These are phyloP conservation scores for Nicotiana attenuata DNA, from an alignment of 257 asterid genomes.

Conservation along the genomic window DNA sequence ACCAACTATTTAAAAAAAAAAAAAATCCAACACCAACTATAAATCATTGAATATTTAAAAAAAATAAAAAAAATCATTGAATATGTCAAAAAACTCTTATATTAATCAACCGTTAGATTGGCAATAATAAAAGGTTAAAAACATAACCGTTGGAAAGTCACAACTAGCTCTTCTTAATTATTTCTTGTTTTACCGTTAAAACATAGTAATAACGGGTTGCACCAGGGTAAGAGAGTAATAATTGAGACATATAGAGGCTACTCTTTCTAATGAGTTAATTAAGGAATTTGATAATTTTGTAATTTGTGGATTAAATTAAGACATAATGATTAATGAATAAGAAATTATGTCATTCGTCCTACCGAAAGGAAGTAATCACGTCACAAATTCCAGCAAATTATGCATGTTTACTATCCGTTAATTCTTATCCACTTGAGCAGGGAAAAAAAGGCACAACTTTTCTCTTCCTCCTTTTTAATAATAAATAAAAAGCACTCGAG, in stretches of 20 bases:
- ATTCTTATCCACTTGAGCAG: neutral
- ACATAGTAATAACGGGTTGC: neutral
- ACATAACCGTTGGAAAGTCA: neutral
- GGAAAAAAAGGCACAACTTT: neutral
- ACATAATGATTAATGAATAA: slow-evolving; percentile 1
- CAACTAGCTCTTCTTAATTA: neutral
- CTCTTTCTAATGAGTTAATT: neutral
- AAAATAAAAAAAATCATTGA: neutral
- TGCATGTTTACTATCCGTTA: neutral
- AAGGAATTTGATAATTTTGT: neutral
- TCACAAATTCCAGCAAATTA: neutral
- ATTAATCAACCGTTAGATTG: neutral
- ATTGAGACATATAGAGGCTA: neutral
- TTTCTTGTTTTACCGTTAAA: slow-evolving; percentile 1
- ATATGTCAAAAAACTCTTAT: neutral
- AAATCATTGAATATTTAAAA: neutral
- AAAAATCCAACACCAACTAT: neutral
- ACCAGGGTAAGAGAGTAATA: neutral
- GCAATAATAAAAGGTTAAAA: neutral
- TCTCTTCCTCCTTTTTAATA: neutral
- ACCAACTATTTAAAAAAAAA: neutral
- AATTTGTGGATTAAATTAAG: neutral
- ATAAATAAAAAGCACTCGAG: neutral
- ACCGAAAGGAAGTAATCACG: slow-evolving; percentile 3
- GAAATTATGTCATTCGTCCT: neutral